These are phyloP conservation scores for Pythium pyrilobum DNA, from an alignment of 352 stramenopile species.

Conservation along the genomic window DNA sequence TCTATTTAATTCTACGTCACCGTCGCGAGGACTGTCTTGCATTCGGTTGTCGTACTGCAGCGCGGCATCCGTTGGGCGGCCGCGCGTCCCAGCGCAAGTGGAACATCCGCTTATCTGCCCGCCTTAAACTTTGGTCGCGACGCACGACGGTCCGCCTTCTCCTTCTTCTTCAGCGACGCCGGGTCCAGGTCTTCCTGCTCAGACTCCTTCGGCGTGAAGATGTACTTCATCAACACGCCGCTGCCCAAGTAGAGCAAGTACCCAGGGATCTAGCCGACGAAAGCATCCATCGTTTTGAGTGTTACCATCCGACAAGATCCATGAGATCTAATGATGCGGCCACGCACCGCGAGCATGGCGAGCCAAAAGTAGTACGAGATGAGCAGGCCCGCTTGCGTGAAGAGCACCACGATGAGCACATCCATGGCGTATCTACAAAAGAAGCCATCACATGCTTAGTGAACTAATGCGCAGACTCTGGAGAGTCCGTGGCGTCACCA, in stretches of 20 bases:
- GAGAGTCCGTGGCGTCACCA: not conserved
- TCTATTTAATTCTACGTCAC: conserved; percentile 6
- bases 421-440: conserved; percentile 63
- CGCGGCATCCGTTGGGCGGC: too few species aligned
- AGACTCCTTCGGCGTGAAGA: conserved; percentile 58
- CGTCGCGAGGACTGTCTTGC: not conserved
- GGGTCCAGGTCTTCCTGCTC: conserved; percentile 50
- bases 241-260: conserved; percentile 80
- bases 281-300: too few species aligned
- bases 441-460: not conserved
- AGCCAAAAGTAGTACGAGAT: conserved; percentile 88
- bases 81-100: too few species aligned
- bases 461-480: not conserved
- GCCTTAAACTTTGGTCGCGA: conserved; percentile 18
- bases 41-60: too few species aligned
- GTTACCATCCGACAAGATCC: too few species aligned
- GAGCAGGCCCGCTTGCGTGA: conserved; percentile 68
- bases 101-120: conserved; percentile 11
- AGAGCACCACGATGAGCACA: conserved; percentile 75
- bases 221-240: conserved; percentile 73
- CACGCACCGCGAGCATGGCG: conserved; percentile 61
- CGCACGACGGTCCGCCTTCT: conserved; percentile 56
- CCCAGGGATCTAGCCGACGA: conserved; percentile 52
- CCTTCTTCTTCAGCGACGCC: conserved; percentile 58
- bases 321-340: not conserved